Evolutionary conservation across 805 yeast genomes (phyloP).

Genomic region (Suhomyces prunicola): DNA sequence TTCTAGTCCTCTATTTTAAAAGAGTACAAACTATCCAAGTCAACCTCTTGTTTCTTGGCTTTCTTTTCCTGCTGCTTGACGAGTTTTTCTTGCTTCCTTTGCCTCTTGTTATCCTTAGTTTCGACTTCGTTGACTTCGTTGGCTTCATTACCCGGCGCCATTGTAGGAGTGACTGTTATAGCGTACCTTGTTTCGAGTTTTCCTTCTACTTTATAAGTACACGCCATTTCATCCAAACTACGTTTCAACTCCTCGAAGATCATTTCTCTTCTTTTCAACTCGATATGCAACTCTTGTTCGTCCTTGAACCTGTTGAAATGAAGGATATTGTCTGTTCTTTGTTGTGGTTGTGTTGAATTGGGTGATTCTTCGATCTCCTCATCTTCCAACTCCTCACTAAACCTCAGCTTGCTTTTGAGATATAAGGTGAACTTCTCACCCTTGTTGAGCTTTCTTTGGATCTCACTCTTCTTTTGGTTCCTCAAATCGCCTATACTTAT

Average conservation of each 20-base stretch:
- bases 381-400: constrained; percentile 10
- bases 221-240: constrained; percentile 29
- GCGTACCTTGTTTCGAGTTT: constrained; percentile 21
- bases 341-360: not conserved
- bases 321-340: constrained; percentile 1
- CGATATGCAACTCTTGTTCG: constrained; percentile 14
- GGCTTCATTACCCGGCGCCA: not conserved
- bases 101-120: not conserved
- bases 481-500: constrained; percentile 51
- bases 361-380: constrained; percentile 10
- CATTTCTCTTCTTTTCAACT: constrained; percentile 27
- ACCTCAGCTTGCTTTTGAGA: constrained; percentile 18
- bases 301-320: constrained; percentile 7
- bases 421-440: constrained; percentile 37
- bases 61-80: constrained; percentile 2
- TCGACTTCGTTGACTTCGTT: constrained; percentile 1
- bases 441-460: constrained; percentile 41
- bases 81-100: constrained; percentile 1
- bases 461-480: constrained; percentile 53
- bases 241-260: constrained; percentile 22
- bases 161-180: constrained; percentile 15
- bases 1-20: constrained; percentile 35
- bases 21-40: constrained; percentile 40
- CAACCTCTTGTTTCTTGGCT: constrained; percentile 18
- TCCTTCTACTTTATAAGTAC: constrained; percentile 28